Evolutionary conservation across 352 stramenopile genomes (phyloP), one percentile per base, ranked within the genome.

Genomic region (Phytophthora pluvialis): DNA sequence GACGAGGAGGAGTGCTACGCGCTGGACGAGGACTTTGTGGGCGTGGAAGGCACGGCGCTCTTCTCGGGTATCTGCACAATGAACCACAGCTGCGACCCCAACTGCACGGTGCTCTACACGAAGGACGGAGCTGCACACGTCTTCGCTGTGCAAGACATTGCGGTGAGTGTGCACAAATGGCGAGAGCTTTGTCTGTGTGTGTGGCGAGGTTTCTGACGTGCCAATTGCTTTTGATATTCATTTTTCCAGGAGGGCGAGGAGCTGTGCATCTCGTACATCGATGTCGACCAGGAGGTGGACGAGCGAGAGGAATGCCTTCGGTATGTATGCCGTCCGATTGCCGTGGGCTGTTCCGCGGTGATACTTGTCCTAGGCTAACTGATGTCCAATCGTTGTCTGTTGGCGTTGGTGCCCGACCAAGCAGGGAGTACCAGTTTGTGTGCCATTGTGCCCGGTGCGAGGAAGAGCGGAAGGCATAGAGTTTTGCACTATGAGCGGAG

Each of bases 251-350:
- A 77, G 59, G 90, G 89, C 18, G 94, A 98, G 55, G 97, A 99
- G 85, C 79, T 99, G 28, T 94, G 83, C 42, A 98, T 98, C 58
- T 97, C 91, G 64, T 99, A 99, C 78, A 97, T 99, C 67, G 90
- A 98, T 56, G 80, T 92, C 32, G 78, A 95, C 32, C 80, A 91
- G 64, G 64, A 83, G 15, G 77, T 94, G 16, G 46, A 91, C 2
- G 80, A 96, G 39, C 89, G 96, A n/a, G 78, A 88, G 38, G 70
- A 89, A 64, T 85, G 80, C 57, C 83, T 94, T 55, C 77, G 80
- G 81, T 90, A 73, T 45, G 72, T 70, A 25, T 18, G 18, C 10
- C 31, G 36, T 55, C 35, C n/a, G 29, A 25, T 45, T 62, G 10
- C 2, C 36, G 11, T 48, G 12, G 33, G n/a, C 5, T 40, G 13